Evolutionary conservation across 257 asterid genomes (phyloP).

Genomic region (Solanum boliviense): DNA sequence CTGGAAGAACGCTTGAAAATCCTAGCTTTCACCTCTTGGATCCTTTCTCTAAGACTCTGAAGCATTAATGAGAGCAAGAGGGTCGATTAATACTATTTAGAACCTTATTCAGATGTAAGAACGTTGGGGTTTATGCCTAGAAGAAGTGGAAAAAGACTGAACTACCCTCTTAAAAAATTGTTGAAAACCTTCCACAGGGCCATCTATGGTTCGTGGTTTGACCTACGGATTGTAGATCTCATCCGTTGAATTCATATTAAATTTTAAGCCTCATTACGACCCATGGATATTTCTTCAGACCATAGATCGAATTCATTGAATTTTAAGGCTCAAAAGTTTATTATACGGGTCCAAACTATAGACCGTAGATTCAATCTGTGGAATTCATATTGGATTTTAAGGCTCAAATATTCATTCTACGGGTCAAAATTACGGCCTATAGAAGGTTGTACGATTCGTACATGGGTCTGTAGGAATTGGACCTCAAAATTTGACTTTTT

Average conservation of each 20-base stretch:
- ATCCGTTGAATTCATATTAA: background rate
- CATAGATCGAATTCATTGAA: background rate
- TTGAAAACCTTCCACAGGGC: background rate
- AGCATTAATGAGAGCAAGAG: background rate
- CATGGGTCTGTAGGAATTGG: background rate
- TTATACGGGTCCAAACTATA: background rate
- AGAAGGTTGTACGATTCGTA: background rate
- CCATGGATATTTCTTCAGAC: background rate
- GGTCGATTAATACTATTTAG: background rate
- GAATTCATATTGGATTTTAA: too few relatives aligned
- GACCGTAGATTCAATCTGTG: background rate
- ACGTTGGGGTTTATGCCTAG: too few relatives aligned
- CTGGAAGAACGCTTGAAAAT: background rate
- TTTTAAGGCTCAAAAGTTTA: background rate
- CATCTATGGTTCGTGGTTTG: background rate
- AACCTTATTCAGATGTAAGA: background rate
- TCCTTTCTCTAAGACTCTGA: background rate
- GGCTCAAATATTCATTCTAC: background rate
- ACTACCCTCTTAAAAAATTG: background rate
- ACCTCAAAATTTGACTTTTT: background rate
- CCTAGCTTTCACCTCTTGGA: too few relatives aligned
- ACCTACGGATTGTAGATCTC: background rate
- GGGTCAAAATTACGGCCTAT: too few relatives aligned
- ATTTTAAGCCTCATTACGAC: background rate
- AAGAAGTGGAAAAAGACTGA: background rate